These are phyloP conservation scores for Drosera spatulata DNA, from an alignment of 179 eudicot genomes.

Conservation along the genomic window DNA sequence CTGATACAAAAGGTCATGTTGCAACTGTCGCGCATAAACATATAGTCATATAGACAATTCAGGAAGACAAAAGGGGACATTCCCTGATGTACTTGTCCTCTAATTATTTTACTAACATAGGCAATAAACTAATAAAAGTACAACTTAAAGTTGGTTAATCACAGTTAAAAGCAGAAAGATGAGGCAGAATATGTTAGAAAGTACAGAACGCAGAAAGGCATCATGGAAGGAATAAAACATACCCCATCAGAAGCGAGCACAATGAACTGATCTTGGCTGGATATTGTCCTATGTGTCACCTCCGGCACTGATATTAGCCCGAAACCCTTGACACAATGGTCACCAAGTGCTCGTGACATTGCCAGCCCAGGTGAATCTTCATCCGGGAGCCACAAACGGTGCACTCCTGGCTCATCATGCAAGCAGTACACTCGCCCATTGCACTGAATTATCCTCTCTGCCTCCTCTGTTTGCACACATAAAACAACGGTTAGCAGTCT, in stretches of 20 bases:
- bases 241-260: conserved; percentile 95
- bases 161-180: no score
- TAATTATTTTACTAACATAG: no score
- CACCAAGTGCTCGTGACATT: conserved; percentile 97
- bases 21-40: no score
- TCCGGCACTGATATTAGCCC: conserved; percentile 90
- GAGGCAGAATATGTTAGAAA: no score
- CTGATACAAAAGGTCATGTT: no score
- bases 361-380: conserved; percentile 80
- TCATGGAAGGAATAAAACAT: conserved; percentile 12
- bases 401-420: conserved; percentile 83
- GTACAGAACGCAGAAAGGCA: background rate
- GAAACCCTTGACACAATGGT: conserved; percentile 73
- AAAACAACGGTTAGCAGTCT: background rate
- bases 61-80: no score
- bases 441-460: conserved; percentile 64
- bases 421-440: conserved; percentile 72
- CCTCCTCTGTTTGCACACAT: conserved; percentile 53
- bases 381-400: conserved; percentile 77
- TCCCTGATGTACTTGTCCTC: no score
- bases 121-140: no score
- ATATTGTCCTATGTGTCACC: conserved; percentile 66
- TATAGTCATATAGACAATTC: no score
- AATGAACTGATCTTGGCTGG: conserved; percentile 64
- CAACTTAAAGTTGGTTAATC: no score